Base-by-base conservation (phyloP, 1,284 basidiomycete genomes). In the Quambalaria eucalypti region DNA sequence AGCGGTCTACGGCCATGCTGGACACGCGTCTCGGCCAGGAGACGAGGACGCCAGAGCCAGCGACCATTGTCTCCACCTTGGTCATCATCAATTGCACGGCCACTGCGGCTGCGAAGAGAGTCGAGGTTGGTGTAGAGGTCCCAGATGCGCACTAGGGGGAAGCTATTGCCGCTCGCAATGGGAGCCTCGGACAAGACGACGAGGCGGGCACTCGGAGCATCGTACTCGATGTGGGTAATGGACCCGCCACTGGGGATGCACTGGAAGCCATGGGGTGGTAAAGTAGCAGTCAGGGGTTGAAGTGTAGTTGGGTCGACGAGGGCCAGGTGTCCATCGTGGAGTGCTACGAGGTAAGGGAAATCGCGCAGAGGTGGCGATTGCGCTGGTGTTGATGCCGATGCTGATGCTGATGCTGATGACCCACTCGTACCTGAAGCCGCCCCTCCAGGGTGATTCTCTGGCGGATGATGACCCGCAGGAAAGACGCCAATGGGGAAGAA, bases 71-170 rank as follows among this genome's bases (percentile, higher is more conserved):
- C 4, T 49, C 28, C n/a, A n/a, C 16, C 28, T 56, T 50, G 47
- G 14, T 23, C 31, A 10, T 5, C 26, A 14, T 28, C 49, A 21
- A 28, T n/a, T 23, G 4, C 52, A 50, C 23, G 36, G 30, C 10
- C 47, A 28, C 4, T 54, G 44, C 6, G 33, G 26, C 6, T 46
- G 26, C 5, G 36, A 33, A 30, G 23, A 31, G 33, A 19, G 51
- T 8, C 16, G 42, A 7, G 47, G 56, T 57, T 36, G n/a, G 40
- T 55, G 9, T 59, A 55, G 39, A 75, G 46, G 44, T 72, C 63
- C 73, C 73, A 75, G 2, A 75, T 64, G 19, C 71, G 57, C 44
- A 75, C 42, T 5, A 70, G 50, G 0, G 69, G 69, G 28, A 68
- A 66, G 5, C 62, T 26, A 23, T 14, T 23, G 2, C 42, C 42